A percentile compares a stretch with the other conserved stretches of the same genome.
phyloP scores from a whole-genome alignment of 352 stramenopile species.

The Phytophthora megakarya region DNA sequence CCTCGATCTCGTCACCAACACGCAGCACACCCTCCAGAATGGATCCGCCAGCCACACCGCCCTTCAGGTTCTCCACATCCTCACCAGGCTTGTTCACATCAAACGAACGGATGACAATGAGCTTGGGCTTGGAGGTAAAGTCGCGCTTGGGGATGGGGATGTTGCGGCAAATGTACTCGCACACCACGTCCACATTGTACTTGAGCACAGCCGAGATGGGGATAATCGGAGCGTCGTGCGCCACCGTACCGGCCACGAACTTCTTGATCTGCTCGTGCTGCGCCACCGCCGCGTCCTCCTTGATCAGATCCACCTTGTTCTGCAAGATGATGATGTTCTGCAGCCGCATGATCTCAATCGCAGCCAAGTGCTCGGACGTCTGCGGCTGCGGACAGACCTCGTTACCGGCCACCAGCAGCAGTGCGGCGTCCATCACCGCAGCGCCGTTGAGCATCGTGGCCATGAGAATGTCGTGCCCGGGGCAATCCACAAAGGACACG shows the following conservation, averaged over 20 bases:
- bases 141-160: slow-evolving; percentile 98
- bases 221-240: slow-evolving; percentile 98
- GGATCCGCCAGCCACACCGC: slow-evolving; percentile 91
- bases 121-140: slow-evolving; percentile 97
- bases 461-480: slow-evolving; percentile 99
- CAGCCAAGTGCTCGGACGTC: slow-evolving; percentile 99
- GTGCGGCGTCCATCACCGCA: slow-evolving; percentile 99
- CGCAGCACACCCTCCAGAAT: slow-evolving; percentile 97
- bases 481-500: slow-evolving; percentile 99
- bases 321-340: slow-evolving; percentile 99
- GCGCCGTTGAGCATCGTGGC: slow-evolving; percentile 99
- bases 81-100: slow-evolving; percentile 99
- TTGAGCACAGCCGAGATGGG: slow-evolving; percentile 99
- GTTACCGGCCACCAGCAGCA: slow-evolving; percentile 98
- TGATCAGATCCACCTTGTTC: slow-evolving; percentile 99
- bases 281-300: slow-evolving; percentile 96
- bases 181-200: slow-evolving; percentile 99
- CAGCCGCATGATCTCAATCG: slow-evolving; percentile 99
- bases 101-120: slow-evolving; percentile 99
- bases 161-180: slow-evolving; percentile 99
- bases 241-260: slow-evolving; percentile 89
- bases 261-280: slow-evolving; percentile 98
- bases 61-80: slow-evolving; percentile 97
- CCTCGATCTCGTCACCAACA: slow-evolving; percentile 99
- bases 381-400: slow-evolving; percentile 99